Base-by-base conservation (phyloP, 805 yeast species). In the Saccharomycopsis vini region DNA sequence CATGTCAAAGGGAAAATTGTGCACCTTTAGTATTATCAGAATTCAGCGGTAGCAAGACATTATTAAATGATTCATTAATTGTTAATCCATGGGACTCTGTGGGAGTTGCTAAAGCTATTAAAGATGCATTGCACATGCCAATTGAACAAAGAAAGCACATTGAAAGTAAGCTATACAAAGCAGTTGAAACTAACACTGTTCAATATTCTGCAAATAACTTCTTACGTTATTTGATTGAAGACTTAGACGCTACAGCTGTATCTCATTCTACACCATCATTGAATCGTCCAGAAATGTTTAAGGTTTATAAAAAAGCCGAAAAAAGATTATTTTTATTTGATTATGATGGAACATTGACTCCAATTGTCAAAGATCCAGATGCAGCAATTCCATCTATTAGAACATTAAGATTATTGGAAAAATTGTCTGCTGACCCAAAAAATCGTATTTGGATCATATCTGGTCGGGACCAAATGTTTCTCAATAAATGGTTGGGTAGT, bases 81-180 rank as follows among this genome's bases (percentile, higher is more conserved):
- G 92, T 92, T 29, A 92, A 92, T 54, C 99, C 99, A 5, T 92
- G 97, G 95, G 97, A 92, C 63, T 72, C 94, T 0, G 90, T 86
- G 21, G 95, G 95, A 2, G 90, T 90, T 30, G 90, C 98, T 1
- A 82, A 77, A 54, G 73, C 88, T 5, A 82, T 94, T 44, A 69
- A 88, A 58, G 77, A 75, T 40, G 73, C 88, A 40, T 69, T 92
- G 18, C 53, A 60, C 19, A 69, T 84, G 76, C 54, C 76, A 1
- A 60, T 61, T 3, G 71, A 64, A 6, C 68, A 69, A 10, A 75
- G 73, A 50, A 51, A 54, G 2, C 57, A 54, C 3, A 60, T 77
- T 38, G 82, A 81, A 55, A 54, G 58, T 10, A 72, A 70, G 43
- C 61, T 88, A 39, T 84, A 78, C 61, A 55, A 72, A 12, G 72